These are phyloP conservation scores for Lactifluus pinguis DNA, from an alignment of 768 basidiomycete species.

Conservation along the genomic window DNA sequence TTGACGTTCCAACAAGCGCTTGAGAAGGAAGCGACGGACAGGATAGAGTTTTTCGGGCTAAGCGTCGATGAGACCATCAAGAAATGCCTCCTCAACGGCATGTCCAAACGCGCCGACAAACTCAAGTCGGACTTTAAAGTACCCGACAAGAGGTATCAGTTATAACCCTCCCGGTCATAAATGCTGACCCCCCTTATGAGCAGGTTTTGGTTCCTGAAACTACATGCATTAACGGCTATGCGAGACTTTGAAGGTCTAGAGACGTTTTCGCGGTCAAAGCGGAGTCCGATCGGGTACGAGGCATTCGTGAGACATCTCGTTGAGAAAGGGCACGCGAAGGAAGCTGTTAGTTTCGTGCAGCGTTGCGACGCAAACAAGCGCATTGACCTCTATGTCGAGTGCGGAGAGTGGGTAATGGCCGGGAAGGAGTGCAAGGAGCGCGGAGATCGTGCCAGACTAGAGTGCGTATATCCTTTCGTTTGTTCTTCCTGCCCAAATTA, in stretches of 20 bases:
- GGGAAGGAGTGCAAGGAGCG: slow-evolving; percentile 86
- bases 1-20: slow-evolving; percentile 76
- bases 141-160: slow-evolving; percentile 75
- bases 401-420: slow-evolving; percentile 84
- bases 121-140: slow-evolving; percentile 87
- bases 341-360: slow-evolving; percentile 70
- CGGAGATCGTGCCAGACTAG: slow-evolving; percentile 72
- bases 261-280: slow-evolving; percentile 73
- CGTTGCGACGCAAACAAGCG: slow-evolving; percentile 79
- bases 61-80: slow-evolving; percentile 85
- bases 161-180: neutral
- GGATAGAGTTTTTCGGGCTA: slow-evolving; percentile 69
- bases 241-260: slow-evolving; percentile 86
- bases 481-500: slow-evolving; percentile 4
- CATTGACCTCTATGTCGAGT: slow-evolving; percentile 81
- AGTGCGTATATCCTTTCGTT: slow-evolving; percentile 42
- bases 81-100: slow-evolving; percentile 63
- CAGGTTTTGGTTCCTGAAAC: slow-evolving; percentile 92
- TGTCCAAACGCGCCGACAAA: slow-evolving; percentile 85
- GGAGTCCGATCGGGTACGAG: slow-evolving; percentile 95
- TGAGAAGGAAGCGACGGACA: slow-evolving; percentile 77
- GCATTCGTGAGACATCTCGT: slow-evolving; percentile 77
- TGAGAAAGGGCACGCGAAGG: slow-evolving; percentile 60
- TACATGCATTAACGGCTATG: slow-evolving; percentile 69
- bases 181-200: neutral